These are phyloP conservation scores for Fremontodendron californicum DNA, from an alignment of 345 rosid genomes.

Conservation along the genomic window DNA sequence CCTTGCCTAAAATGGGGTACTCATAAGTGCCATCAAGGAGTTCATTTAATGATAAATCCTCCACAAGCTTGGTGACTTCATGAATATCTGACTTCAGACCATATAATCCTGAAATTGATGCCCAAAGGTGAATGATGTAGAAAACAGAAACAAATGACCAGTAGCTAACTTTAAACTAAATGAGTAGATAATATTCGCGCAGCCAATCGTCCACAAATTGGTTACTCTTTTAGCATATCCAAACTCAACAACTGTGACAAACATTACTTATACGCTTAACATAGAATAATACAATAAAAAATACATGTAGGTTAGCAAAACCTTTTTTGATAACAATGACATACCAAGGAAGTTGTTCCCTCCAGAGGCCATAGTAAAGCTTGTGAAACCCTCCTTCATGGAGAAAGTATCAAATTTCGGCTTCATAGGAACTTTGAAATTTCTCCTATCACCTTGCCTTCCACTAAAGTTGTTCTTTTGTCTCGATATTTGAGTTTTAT, in stretches of 20 bases:
- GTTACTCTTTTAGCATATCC: neutral
- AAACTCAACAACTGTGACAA: neutral
- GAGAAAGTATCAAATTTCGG: constrained; percentile 42
- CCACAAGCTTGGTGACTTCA: constrained; percentile 69
- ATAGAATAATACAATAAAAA: no score
- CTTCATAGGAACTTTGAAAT: constrained; percentile 47
- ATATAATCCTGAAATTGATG: constrained; percentile 55
- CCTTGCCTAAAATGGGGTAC: constrained; percentile 51
- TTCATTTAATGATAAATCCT: constrained; percentile 62
- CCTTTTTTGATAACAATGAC: constrained; percentile 1
- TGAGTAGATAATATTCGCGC: neutral
- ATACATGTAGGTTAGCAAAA: neutral
- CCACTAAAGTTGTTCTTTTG: constrained; percentile 45
- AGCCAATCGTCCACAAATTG: neutral
- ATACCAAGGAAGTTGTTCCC: constrained; percentile 33
- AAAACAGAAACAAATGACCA: neutral
- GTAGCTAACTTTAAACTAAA: constrained; percentile 8
- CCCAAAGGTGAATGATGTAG: constrained; percentile 20
- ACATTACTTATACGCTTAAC: neutral
- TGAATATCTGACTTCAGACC: constrained; percentile 75
- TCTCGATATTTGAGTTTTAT: constrained; percentile 50
- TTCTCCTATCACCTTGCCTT: constrained; percentile 75
- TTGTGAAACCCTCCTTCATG: constrained; percentile 41
- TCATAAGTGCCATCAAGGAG: constrained; percentile 75
- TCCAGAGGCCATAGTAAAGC: constrained; percentile 43